Evolutionary conservation across 306 rosid genomes (phyloP), one percentile per base, ranked within the genome.

Genomic region (Medicago ruthenica): DNA sequence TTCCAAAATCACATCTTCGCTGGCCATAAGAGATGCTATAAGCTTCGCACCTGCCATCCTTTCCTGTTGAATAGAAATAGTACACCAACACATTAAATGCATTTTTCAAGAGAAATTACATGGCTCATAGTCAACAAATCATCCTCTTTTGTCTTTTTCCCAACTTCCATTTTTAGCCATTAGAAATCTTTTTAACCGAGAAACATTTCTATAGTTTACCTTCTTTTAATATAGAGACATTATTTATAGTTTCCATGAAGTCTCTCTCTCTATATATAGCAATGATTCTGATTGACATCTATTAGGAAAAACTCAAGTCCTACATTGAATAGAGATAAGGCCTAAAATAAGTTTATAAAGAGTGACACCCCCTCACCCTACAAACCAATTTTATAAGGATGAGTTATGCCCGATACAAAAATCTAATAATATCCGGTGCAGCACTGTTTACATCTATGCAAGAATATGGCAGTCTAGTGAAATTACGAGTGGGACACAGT

Each of bases 31-130:
- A 31, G 96, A 87, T 42, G 94, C 96, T 87, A 94, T 81, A 70
- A 94, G 82, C 90, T 86, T 91, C 31, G 96, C 96, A 16, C 96
- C 89, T 37, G 87, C 98, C 86, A 92, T 75, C 81, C 87, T 92
- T 83, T 92, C 98, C 96, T 92, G 86, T 67, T 77, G 12, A 76
- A 81, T 68, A 76, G 18, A n/a, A 80, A 44, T 48, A 27, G 21
- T 76, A 41, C 55, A 73, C 68, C 76, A 72, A 45, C 8, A 62
- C 41, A 54, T 27, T 8, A 39, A 4, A 53, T 44, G 47, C 62
- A 44, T n/a, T 36, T 75, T 44, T 9, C 34, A 15, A 54, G n/a
- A 83, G 47, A 47, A 71, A 24, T 63, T 9, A 71, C 47, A 53
- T 22, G 76, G 18, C 48, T 71, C 27, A 39, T 17, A 73, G n/a